Evolutionary conservation across 805 yeast genomes (phyloP).

Genomic region (Cyberlindnera japonica): DNA sequence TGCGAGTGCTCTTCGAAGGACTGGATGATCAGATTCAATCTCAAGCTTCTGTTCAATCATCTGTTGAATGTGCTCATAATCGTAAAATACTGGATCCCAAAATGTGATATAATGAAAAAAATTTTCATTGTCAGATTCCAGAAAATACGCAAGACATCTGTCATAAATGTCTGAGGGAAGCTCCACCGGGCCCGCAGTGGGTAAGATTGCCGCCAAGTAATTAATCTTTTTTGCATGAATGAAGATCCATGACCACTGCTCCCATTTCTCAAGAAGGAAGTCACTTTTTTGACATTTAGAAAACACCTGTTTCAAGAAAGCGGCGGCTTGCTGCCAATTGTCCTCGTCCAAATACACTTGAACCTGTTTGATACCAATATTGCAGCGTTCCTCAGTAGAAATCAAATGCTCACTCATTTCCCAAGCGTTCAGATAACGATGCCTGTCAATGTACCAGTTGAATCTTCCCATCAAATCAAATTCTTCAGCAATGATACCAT

Average conservation of each 20-base stretch:
- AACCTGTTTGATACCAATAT: slow-evolving; percentile 27
- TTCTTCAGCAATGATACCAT: slow-evolving; percentile 73
- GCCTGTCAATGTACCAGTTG: slow-evolving; percentile 63
- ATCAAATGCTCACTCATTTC: slow-evolving; percentile 59
- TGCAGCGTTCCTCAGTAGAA: slow-evolving; percentile 45
- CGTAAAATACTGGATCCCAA: slow-evolving; percentile 62
- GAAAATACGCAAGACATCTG: slow-evolving; percentile 34
- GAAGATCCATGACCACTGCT: slow-evolving; percentile 53
- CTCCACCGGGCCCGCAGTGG: slow-evolving; percentile 36
- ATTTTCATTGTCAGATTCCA: slow-evolving; percentile 19
- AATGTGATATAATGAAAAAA: slow-evolving; percentile 41
- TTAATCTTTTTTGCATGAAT: slow-evolving; percentile 43
- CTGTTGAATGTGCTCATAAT: slow-evolving; percentile 38
- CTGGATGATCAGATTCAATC: slow-evolving; percentile 23
- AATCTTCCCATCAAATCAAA: slow-evolving; percentile 66
- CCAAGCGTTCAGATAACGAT: slow-evolving; percentile 71
- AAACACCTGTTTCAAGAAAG: slow-evolving; percentile 43
- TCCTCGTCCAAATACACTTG: slow-evolving; percentile 9
- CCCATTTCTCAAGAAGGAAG: slow-evolving; percentile 52
- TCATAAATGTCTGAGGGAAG: slow-evolving; percentile 40
- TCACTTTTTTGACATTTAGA: slow-evolving; percentile 21
- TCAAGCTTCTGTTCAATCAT: slow-evolving; percentile 42
- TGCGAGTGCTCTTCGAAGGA: slow-evolving; percentile 43
- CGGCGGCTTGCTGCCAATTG: slow-evolving; percentile 55
- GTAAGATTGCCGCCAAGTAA: slow-evolving; percentile 52